Conservation (phyloP, 768 basidiomycete genomes). For the Phanerochaete sordida region DNA sequence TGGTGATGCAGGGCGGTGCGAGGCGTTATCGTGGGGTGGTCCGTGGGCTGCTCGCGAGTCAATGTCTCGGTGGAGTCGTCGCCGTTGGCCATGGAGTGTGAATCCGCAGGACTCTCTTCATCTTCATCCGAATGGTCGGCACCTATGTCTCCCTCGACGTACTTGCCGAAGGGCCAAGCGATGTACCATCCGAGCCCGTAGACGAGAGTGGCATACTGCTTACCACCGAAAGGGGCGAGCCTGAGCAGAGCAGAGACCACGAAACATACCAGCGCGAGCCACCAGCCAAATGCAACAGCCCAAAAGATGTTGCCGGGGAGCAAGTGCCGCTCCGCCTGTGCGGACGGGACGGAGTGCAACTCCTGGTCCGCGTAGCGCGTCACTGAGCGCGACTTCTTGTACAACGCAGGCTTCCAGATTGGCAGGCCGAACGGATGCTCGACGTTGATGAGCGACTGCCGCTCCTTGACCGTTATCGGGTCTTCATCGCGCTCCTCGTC, state of each 20-base stretch:
- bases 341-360: slow-evolving; percentile 88
- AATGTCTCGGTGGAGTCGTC: slow-evolving; percentile 12
- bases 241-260: slow-evolving; percentile 63
- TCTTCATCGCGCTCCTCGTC: slow-evolving; percentile 60
- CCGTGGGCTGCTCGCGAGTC: slow-evolving; percentile 20
- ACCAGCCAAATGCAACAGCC: slow-evolving; percentile 89
- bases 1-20: slow-evolving; percentile 32
- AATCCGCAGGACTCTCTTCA: slow-evolving; percentile 34
- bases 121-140: slow-evolving; percentile 31
- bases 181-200: slow-evolving; percentile 96
- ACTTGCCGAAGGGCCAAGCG: slow-evolving; percentile 98
- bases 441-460: slow-evolving; percentile 98
- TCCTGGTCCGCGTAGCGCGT: slow-evolving; percentile 95
- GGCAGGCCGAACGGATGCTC: slow-evolving; percentile 98
- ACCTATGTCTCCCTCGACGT: slow-evolving; percentile 79
- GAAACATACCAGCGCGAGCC: slow-evolving; percentile 76
- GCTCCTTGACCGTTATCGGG: slow-evolving; percentile 88
- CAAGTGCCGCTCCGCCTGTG: slow-evolving; percentile 89
- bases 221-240: slow-evolving; percentile 76
- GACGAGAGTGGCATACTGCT: slow-evolving; percentile 78
- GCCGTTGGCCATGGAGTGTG: slow-evolving; percentile 20
- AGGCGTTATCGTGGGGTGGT: slow-evolving; percentile 43
- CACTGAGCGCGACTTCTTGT: slow-evolving; percentile 96
- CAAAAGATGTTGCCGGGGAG: slow-evolving; percentile 94
- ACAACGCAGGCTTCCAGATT: slow-evolving; percentile 99